phyloP scores from a whole-genome alignment of 768 basidiomycete genomes.

The Tylopilus vinaceipallidus region DNA sequence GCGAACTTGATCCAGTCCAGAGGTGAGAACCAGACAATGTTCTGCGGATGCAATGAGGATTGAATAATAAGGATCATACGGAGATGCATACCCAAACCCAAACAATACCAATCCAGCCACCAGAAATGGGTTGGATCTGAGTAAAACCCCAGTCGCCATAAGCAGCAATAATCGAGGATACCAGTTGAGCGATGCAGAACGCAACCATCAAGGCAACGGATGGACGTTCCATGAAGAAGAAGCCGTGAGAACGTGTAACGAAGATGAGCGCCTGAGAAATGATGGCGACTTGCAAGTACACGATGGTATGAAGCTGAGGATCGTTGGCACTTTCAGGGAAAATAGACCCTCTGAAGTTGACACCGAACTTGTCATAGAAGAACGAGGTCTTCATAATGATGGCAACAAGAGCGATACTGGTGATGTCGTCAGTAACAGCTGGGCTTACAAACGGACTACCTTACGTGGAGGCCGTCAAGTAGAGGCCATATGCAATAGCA shows the following conservation, averaged over 20 bases:
- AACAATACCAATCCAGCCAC: conserved; percentile 95
- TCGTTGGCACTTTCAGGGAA: conserved; percentile 48
- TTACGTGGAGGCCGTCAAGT: conserved; percentile 89
- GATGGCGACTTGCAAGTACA: conserved; percentile 97
- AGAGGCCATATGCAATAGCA: conserved; percentile 93
- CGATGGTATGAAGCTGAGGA: conserved; percentile 78
- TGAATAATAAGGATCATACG: neutral
- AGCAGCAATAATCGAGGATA: conserved; percentile 93
- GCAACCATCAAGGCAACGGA: conserved; percentile 86
- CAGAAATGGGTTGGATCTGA: conserved; percentile 72
- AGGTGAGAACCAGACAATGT: conserved; percentile 94
- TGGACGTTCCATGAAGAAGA: conserved; percentile 97
- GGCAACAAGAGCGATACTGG: conserved; percentile 71
- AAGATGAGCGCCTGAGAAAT: conserved; percentile 99
- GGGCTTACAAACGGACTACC: conserved; percentile 27
- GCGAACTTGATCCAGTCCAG: conserved; percentile 95
- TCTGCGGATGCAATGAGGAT: conserved; percentile 43
- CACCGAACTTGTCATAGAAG: conserved; percentile 87
- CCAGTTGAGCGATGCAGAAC: conserved; percentile 90
- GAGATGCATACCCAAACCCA: conserved; percentile 84
- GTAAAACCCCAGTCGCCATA: conserved; percentile 97
- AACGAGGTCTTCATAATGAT: conserved; percentile 85
- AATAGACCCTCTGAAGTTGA: conserved; percentile 42
- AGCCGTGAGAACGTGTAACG: conserved; percentile 89
- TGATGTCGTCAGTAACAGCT: conserved; percentile 10